Evolutionary conservation across 129 eudicot species (phyloP).

Genomic region (Escallonia herrerae): DNA sequence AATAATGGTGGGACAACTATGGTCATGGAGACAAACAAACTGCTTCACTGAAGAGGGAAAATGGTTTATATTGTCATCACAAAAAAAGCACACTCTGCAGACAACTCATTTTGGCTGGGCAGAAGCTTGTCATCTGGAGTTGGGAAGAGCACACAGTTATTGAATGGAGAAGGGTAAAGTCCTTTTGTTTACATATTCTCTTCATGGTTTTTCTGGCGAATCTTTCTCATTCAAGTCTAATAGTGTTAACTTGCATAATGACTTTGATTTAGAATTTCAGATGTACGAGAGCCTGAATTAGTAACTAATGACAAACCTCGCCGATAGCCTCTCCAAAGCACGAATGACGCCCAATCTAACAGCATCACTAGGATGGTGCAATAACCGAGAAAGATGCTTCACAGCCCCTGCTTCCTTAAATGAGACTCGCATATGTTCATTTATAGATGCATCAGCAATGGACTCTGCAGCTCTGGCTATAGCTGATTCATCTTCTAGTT

Average conservation of each 20-base stretch:
- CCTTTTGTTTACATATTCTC: too few species aligned
- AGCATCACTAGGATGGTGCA: slow-evolving; percentile 35
- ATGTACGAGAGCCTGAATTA: neutral
- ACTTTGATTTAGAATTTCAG: neutral
- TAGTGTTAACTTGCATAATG: neutral
- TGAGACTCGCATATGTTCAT: slow-evolving; percentile 63
- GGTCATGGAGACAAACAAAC: neutral
- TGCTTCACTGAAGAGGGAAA: neutral
- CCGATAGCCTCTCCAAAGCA: slow-evolving; percentile 73
- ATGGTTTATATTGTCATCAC: neutral
- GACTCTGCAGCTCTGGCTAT: slow-evolving; percentile 69
- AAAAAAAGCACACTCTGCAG: neutral
- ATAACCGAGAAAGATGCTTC: slow-evolving; percentile 49
- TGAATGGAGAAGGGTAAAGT: too few species aligned
- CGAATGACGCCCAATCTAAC: slow-evolving; percentile 45
- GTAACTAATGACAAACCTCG: slow-evolving; percentile 48
- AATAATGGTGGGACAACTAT: too few species aligned
- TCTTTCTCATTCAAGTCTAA: too few species aligned
- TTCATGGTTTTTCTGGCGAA: too few species aligned
- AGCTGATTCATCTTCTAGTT: slow-evolving; percentile 71
- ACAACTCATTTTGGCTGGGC: neutral
- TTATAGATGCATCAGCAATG: slow-evolving; percentile 70
- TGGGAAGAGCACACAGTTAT: neutral
- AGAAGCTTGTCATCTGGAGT: neutral
- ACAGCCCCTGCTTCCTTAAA: slow-evolving; percentile 90